A percentile compares a stretch with the other conserved stretches of the same genome.
Conservation (phyloP, 345 rosid species). For the Corymbia maculata region DNA sequence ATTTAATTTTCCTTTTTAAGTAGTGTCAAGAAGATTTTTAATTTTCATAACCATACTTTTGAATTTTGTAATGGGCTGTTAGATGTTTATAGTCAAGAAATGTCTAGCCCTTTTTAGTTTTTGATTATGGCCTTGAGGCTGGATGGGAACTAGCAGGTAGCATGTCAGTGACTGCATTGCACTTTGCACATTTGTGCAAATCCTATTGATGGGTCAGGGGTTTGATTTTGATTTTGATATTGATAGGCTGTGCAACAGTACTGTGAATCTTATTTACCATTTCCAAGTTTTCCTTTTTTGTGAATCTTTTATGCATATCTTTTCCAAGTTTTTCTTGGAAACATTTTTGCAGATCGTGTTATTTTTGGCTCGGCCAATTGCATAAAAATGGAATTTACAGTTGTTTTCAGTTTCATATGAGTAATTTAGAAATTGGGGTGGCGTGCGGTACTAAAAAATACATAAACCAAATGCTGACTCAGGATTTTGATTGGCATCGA, state of each 20-base stretch:
- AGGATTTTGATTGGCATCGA: neutral
- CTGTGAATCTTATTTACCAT: neutral
- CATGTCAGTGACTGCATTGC: neutral
- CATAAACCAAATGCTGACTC: neutral
- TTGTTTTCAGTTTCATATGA: neutral
- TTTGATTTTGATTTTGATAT: neutral
- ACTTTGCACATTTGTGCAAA: neutral
- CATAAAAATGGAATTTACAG: neutral
- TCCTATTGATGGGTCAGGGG: neutral
- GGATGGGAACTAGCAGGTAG: neutral
- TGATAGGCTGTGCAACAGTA: neutral
- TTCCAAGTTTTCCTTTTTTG: neutral
- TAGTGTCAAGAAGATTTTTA: neutral
- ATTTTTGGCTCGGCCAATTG: neutral
- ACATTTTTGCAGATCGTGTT: neutral
- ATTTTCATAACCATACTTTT: neutral
- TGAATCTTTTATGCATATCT: neutral
- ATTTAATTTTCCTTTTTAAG: neutral
- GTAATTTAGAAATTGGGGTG: neutral
- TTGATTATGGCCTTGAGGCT: neutral
- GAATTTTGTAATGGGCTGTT: neutral
- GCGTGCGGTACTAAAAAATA: neutral
- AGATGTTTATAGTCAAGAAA: neutral
- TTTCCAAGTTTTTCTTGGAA: neutral
- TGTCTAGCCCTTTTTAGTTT: neutral